Evolutionary conservation across 495 filamentous ascomycete species (phyloP).

Genomic region (Aspergillus biplanus): DNA sequence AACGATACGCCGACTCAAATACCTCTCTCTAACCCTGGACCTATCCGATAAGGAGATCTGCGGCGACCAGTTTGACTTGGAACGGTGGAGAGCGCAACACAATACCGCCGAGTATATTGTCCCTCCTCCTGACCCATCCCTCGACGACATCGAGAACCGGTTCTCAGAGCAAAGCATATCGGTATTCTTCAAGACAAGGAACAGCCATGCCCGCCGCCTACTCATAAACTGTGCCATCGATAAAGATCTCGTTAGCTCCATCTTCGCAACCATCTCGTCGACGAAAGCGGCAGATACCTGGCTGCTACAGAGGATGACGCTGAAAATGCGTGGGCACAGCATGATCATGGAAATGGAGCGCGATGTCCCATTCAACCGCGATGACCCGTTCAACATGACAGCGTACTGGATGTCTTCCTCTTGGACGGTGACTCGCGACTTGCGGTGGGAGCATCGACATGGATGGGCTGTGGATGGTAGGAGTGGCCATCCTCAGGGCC

Average conservation of each 20-base stretch:
- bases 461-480: neutral
- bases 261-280: neutral
- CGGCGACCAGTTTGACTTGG: neutral
- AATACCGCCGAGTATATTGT: neutral
- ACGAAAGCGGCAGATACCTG: neutral
- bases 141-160: neutral
- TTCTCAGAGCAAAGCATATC: neutral
- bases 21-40: neutral
- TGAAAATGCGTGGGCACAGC: neutral
- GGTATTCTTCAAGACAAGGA: neutral
- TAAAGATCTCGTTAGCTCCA: neutral
- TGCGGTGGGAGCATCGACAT: neutral
- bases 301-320: neutral
- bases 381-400: neutral
- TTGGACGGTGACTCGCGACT: neutral
- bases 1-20: neutral
- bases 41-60: neutral
- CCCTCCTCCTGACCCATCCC: neutral
- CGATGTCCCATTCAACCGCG: too few species aligned
- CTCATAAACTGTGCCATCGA: neutral
- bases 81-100: neutral
- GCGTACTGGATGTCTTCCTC: neutral
- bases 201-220: neutral
- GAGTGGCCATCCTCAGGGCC: too few species aligned
- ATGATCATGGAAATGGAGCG: neutral